Percentiles rank a stretch among this genome's conserved stretches.
phyloP scores from a whole-genome alignment of 139 green algal genomes.

The Chlorella sp. region DNA sequence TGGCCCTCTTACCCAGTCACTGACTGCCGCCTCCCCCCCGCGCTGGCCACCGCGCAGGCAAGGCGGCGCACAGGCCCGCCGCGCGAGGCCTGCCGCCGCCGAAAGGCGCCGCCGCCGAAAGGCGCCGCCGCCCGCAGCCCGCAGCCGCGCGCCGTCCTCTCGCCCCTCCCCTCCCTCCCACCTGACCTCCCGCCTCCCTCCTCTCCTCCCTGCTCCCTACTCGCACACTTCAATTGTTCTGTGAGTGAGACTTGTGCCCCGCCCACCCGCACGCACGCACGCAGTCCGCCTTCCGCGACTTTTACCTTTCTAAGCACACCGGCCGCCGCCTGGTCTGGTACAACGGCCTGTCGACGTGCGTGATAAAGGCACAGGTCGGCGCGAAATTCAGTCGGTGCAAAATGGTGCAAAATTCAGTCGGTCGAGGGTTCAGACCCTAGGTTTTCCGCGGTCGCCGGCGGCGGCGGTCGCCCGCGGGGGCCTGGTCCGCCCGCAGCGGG shows the following conservation, averaged over 20 bases:
- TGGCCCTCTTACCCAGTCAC: conserved; percentile 92
- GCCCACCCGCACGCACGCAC: not conserved
- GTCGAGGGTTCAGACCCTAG: not conserved
- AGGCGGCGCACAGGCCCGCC: not conserved
- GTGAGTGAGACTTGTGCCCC: not conserved
- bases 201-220: not conserved
- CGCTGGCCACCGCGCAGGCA: conserved; percentile 66
- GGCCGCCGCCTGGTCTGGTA: conserved; percentile 94
- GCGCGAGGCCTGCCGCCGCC: not conserved
- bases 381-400: conserved; percentile 56
- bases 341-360: conserved; percentile 80
- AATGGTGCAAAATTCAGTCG: not conserved
- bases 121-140: no score
- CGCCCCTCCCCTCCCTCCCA: no score
- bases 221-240: not conserved
- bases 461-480: not conserved
- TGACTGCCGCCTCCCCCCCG: conserved; percentile 83
- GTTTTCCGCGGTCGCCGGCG: not conserved
- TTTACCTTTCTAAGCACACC: conserved; percentile 94
- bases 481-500: not conserved
- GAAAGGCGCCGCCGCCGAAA: no score
- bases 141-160: no score
- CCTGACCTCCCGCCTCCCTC: not conserved
- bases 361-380: conserved; percentile 82
- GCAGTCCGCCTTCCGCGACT: conserved; percentile 81